A percentile compares a stretch with the other conserved stretches of the same genome.
Conservation (phyloP, 192 early-diverging fungal genomes). For the Gamsiella multidivaricata region DNA sequence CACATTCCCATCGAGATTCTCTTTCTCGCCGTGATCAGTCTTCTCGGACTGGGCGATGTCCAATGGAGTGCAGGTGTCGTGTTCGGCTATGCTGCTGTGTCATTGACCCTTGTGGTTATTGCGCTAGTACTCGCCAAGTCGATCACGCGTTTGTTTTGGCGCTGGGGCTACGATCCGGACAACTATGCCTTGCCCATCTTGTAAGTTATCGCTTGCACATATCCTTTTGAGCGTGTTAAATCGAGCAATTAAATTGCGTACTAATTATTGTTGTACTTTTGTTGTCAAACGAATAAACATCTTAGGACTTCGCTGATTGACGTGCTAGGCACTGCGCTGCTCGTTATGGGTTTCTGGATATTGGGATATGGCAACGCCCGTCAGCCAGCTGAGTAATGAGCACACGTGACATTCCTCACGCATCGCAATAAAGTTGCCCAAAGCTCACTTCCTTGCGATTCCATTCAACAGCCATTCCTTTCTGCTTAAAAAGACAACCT, state of each 20-base stretch:
- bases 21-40: constrained; percentile 59
- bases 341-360: constrained; percentile 58
- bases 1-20: constrained; percentile 77
- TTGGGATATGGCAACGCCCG: constrained; percentile 33
- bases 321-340: constrained; percentile 73
- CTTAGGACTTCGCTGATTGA: constrained; percentile 79
- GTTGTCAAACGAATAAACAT: constrained; percentile 14
- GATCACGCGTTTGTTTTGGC: constrained; percentile 71
- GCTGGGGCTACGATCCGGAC: constrained; percentile 77
- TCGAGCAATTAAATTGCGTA: too few species aligned
- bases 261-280: constrained; percentile 5
- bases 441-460: neutral
- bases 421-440: neutral
- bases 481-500: neutral
- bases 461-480: neutral
- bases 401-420: neutral
- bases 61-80: constrained; percentile 44
- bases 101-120: constrained; percentile 49
- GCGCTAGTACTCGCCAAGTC: constrained; percentile 67
- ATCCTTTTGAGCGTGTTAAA: too few species aligned
- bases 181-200: constrained; percentile 74
- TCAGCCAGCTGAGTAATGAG: too few species aligned
- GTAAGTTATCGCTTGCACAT: constrained; percentile 61
- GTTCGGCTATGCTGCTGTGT: constrained; percentile 19
- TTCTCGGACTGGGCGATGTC: constrained; percentile 37